Evolutionary conservation across 106 monocot species (phyloP).

Genomic region (Triglochin maritima): DNA sequence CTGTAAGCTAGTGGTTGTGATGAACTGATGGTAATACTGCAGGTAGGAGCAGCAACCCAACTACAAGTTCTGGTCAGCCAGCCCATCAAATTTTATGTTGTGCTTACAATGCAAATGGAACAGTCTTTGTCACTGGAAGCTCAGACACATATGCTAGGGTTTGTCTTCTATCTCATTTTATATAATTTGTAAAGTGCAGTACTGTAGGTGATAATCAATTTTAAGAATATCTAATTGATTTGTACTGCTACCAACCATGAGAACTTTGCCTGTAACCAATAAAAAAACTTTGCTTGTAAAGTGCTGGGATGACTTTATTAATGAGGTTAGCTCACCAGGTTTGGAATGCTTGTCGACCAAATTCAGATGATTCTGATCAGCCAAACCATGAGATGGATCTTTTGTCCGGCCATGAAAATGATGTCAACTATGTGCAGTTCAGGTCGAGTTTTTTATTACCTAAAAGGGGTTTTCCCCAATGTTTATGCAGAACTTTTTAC

Average conservation of each 20-base stretch:
- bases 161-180: conserved; percentile 4
- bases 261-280: no score
- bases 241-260: no score
- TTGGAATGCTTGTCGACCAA: conserved; percentile 80
- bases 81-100: conserved; percentile 84
- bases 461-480: no score
- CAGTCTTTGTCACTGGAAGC: conserved; percentile 98
- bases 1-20: neutral
- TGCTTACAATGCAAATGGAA: conserved; percentile 96
- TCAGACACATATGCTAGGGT: conserved; percentile 97
- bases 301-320: no score
- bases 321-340: conserved; percentile 29
- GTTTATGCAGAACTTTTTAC: neutral
- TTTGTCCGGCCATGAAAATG: conserved; percentile 97
- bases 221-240: no score
- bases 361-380: conserved; percentile 55
- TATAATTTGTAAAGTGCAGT: no score
- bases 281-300: no score
- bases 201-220: no score
- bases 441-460: conserved; percentile 25
- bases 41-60: conserved; percentile 64
- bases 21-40: conserved; percentile 12
- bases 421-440: conserved; percentile 98
- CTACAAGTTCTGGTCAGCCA: conserved; percentile 40
- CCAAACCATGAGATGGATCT: conserved; percentile 97